Base-by-base conservation (phyloP, 257 asterid genomes). In the Solanum verrucosum region DNA sequence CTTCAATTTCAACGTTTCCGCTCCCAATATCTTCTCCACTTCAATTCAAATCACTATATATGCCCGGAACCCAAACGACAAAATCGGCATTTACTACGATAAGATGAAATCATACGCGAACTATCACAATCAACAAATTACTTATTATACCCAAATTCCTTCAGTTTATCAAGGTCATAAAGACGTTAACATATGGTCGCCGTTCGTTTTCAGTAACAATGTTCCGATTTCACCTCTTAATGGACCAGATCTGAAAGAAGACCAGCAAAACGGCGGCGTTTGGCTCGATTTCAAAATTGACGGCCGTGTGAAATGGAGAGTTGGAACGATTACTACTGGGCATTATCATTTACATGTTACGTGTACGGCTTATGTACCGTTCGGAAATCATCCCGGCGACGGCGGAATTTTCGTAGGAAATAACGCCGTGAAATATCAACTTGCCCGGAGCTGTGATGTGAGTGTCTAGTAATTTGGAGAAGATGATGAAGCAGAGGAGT, bases 121-220 rank as follows among this genome's bases (percentile, higher is more conserved):
- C 83, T 96, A 93, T 87, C 93, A 90, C 34, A 91, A 38, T 87
- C 99, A 97, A 86, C 98, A 97, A 59, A 93, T 97, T 89, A 97
- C 98, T 63, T 94, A 93, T 71, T 90, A 70, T 95, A 95, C 99
- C 72, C 77, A 38, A 27, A 93, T 97, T 63, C 94, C 95, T 0
- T 90, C 98, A 13, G 96, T 91, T n/a, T 97, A 97, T 70, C 99
- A 95, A 79, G 98, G 98, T 88, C 98, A 95, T 88, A 92, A 95
- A 63, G 98, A 94, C 87, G 79, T 56, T 31, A 96, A 96, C 91
- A 89, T 96, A 3, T 96, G 99, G 99, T 95, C 98, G 1, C 99
- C 99, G 5, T 96, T 94, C 11, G 11, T 96, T 18, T 90, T 82
- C 87, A 98, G 98, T 8, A 92, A 81, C 40, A 82, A 38, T 89